A percentile compares a stretch with the other conserved stretches of the same genome.
Evolutionary conservation across 2,329 filamentous ascomycete genomes (phyloP).

Genomic region (Dothideomycetes sp.): DNA sequence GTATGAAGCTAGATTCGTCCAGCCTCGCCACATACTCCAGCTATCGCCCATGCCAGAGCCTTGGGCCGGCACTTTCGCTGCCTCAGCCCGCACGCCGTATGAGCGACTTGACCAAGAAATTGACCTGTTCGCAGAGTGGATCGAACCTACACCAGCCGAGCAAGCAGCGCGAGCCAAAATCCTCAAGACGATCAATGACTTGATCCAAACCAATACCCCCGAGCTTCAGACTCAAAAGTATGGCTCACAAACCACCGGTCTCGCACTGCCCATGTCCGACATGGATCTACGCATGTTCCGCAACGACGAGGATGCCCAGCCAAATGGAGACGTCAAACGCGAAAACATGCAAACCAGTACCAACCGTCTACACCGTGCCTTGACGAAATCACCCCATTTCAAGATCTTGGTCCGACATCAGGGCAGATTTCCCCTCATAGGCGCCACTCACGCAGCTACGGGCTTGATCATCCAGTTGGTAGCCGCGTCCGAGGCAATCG

Average conservation of each 20-base stretch:
- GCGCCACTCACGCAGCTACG: conserved; percentile 32
- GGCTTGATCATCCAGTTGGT: conserved; percentile 44
- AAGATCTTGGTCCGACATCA: conserved; percentile 15
- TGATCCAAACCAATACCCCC: conserved; percentile 14
- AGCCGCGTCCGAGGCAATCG: conserved; percentile 27
- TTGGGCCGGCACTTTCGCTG: neutral
- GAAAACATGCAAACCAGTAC: too few species aligned
- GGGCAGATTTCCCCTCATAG: conserved; percentile 29
- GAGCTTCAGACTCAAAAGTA: conserved; percentile 29
- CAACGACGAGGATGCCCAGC: too few species aligned
- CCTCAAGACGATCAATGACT: conserved; percentile 21
- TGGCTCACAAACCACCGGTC: conserved; percentile 43
- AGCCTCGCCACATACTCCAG: neutral
- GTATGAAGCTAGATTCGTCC: neutral
- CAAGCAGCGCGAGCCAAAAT: conserved; percentile 23
- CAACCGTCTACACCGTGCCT: too few species aligned
- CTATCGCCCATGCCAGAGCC: neutral
- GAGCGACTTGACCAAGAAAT: conserved; percentile 36
- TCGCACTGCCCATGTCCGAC: conserved; percentile 42
- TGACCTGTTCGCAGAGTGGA: conserved; percentile 31
- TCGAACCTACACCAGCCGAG: conserved; percentile 34
- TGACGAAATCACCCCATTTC: conserved; percentile 10
- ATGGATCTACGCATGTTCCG: conserved; percentile 35
- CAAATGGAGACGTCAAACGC: too few species aligned
- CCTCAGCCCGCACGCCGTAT: neutral